Evolutionary conservation across 2,329 filamentous ascomycete genomes (phyloP).

Genomic region (Trichoderma atroviride): DNA sequence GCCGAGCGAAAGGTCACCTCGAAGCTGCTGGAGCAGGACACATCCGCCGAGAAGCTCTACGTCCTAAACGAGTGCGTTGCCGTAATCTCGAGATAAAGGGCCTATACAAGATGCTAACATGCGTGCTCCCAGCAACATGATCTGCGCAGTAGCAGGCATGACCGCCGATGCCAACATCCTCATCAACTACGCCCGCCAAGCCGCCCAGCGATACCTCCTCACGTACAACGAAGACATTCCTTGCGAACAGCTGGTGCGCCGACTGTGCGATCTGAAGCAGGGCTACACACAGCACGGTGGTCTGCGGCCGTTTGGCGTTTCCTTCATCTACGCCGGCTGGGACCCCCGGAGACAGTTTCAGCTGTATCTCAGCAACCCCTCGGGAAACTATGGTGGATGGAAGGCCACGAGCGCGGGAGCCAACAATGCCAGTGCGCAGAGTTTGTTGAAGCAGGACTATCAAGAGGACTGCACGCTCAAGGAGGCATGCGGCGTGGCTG

Average conservation of each 20-base stretch:
- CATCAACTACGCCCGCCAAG: conserved; percentile 98
- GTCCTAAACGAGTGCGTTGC: conserved; percentile 88
- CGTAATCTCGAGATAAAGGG: too few relatives aligned
- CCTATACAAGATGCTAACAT: too few relatives aligned
- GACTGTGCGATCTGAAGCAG: conserved; percentile 97
- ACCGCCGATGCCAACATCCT: conserved; percentile 99
- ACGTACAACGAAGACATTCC: conserved; percentile 99
- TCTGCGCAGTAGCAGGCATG: conserved; percentile 98
- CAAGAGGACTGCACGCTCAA: conserved; percentile 97
- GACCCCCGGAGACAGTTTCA: conserved; percentile 96
- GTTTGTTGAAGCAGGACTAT: conserved; percentile 97
- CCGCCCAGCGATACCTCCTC: conserved; percentile 93
- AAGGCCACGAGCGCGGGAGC: conserved; percentile 97
- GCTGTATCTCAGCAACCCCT: conserved; percentile 98
- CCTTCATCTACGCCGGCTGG: conserved; percentile 99
- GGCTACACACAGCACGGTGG: conserved; percentile 99
- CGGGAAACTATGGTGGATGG: conserved; percentile 98
- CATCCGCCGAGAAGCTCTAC: conserved; percentile 99
- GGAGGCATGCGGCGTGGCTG: conserved; percentile 94
- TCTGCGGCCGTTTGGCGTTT: conserved; percentile 95
- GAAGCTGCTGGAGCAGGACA: conserved; percentile 98
- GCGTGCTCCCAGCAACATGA: conserved; percentile 80
- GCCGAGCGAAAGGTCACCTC: conserved; percentile 99
- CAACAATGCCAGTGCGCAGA: conserved; percentile 97
- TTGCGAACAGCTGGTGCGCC: conserved; percentile 96